Percentiles rank a stretch among this genome's conserved stretches.
These are phyloP conservation scores for Rhynchospora breviuscula DNA, from an alignment of 176 grass and related monocot genomes.

Conservation along the genomic window DNA sequence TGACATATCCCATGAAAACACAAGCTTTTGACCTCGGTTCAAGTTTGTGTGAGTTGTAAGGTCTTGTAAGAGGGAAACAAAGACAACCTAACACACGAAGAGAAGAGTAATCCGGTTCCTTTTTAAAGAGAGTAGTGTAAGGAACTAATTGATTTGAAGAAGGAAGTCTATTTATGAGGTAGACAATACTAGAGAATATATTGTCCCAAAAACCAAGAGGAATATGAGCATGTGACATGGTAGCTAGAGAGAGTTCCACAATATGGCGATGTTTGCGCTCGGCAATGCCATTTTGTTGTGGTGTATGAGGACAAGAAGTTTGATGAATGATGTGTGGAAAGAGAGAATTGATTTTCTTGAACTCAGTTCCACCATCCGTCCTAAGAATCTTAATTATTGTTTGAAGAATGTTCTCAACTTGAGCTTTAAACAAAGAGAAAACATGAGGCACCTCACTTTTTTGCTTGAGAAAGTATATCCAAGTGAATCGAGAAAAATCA, in stretches of 20 bases:
- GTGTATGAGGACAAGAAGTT: background rate
- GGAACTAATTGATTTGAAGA: background rate
- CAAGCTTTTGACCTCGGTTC: too few species aligned
- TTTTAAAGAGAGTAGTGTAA: background rate
- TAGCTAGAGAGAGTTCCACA: background rate
- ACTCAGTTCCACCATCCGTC: background rate
- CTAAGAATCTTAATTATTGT: background rate
- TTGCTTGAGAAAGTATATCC: too few species aligned
- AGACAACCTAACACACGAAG: too few species aligned
- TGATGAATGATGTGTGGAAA: background rate
- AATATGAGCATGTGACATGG: background rate
- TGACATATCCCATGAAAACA: too few species aligned
- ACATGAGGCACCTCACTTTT: too few species aligned
- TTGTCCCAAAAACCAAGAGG: background rate
- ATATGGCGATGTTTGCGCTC: background rate
- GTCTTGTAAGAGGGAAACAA: too few species aligned
- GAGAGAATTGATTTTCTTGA: too few species aligned
- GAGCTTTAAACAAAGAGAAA: too few species aligned
- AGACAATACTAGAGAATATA: background rate
- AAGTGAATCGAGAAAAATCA: too few species aligned
- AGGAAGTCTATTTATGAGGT: background rate
- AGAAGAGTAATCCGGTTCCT: background rate
- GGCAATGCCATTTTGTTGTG: background rate
- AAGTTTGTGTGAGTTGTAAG: too few species aligned
- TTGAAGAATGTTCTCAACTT: too few species aligned